Base-by-base conservation (phyloP, 176 grass and related monocot species). In the Lolium perenne region DNA sequence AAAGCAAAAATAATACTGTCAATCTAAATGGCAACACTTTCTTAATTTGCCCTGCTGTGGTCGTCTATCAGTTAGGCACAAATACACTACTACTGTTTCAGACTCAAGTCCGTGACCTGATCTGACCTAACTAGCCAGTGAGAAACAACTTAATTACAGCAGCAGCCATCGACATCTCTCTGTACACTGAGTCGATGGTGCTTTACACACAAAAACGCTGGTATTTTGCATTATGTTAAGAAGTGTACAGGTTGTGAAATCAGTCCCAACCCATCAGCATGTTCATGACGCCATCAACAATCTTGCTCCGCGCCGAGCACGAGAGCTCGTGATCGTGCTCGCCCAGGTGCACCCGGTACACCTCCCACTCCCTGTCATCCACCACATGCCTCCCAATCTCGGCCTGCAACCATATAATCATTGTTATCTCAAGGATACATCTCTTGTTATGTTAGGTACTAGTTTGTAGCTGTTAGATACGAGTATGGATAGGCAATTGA, bases 201-300 rank as follows among this genome's bases (percentile, higher is more conserved):
- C 32, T 18, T 17, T 68, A 68, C 65, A 65, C 23, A 29, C 32
- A 32, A 65, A 16, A 14, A 64, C 22, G 11, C 13, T 25, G 2
- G 46, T 38, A 16, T 35, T 47, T 76, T 54, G 49, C 49, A 53
- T 8, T 35, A 22, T 41, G 45, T 66, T 21, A 45, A 70, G 17
- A 10, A 56, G 17, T 7, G 54, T 1, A 20, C 1, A 5, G 26
- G 1, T n/a, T n/a, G n/a, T 29, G 47, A 43, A 84, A 81, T 87
- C 32, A 91, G 17, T 90, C 87, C 94, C 94, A 97, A 5, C 94
- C 94, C 94, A 97, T 94, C 49, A 97, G 87, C 89, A 84, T 93
- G 77, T 90, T 97, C 18, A 35, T 97, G 46, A 97, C 94, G 15
- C 77, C 58, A 63, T 94, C 89, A 8, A 86, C 64, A 43, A 97